phyloP scores from a whole-genome alignment of 495 filamentous ascomycete species.

The Podospora fimiseda region DNA sequence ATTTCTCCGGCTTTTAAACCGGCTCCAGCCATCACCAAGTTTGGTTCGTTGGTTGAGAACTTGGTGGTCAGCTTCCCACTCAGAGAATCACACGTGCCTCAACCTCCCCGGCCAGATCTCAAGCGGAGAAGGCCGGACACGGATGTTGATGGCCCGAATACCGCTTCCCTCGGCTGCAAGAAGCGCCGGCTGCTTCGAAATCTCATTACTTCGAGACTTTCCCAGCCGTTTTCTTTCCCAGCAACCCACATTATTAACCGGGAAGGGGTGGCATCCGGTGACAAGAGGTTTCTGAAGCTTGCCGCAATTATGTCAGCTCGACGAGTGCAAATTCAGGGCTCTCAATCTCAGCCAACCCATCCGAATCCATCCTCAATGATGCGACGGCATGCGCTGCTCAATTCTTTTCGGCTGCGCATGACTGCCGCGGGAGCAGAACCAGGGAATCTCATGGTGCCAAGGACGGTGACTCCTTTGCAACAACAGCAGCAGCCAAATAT shows the following conservation, averaged over 20 bases:
- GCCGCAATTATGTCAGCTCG: constrained; percentile 24
- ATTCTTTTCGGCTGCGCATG: constrained; percentile 23
- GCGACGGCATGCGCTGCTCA: constrained; percentile 27
- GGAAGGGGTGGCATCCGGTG: constrained; percentile 33
- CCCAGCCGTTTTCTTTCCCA: constrained; percentile 59
- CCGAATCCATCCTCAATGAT: constrained; percentile 21
- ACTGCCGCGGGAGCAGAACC: constrained; percentile 12
- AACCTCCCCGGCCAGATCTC: constrained; percentile 17
- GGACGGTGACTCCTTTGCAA: constrained; percentile 12
- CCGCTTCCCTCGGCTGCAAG: constrained; percentile 48
- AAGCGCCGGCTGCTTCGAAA: constrained; percentile 58
- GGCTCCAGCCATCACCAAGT: constrained; percentile 9
- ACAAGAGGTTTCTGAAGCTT: constrained; percentile 45
- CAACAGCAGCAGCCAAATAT: constrained; percentile 8
- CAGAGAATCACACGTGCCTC: neutral
- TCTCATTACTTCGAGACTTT: constrained; percentile 63
- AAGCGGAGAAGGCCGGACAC: constrained; percentile 54
- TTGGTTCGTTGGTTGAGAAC: constrained; percentile 8
- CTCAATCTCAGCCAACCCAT: constrained; percentile 4
- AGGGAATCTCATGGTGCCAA: constrained; percentile 4
- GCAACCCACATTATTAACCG: constrained; percentile 62
- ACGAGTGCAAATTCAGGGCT: constrained; percentile 8
- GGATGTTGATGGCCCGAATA: constrained; percentile 57
- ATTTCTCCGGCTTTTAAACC: neutral
- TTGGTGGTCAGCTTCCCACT: constrained; percentile 19